A percentile compares a stretch with the other conserved stretches of the same genome.
Evolutionary conservation across 2,329 filamentous ascomycete genomes (phyloP).

Genomic region (Chrysoporthe puriensis): DNA sequence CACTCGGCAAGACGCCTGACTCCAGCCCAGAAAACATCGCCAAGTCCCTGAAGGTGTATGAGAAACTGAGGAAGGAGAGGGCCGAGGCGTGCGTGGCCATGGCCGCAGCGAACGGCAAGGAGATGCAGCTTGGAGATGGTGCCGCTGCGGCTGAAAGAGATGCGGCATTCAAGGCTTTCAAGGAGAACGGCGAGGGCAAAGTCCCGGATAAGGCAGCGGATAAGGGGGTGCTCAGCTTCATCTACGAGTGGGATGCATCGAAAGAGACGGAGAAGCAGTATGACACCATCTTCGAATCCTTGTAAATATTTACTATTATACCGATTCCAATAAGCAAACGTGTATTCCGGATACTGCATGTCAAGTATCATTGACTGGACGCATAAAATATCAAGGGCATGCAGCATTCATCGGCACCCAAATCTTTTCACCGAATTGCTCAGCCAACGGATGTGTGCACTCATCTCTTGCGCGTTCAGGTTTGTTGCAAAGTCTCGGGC

Average conservation of each 20-base stretch:
- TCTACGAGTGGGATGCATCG: slow-evolving; percentile 27
- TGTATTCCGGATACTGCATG: not conserved
- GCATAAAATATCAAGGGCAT: too few relatives aligned
- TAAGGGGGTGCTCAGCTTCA: slow-evolving; percentile 27
- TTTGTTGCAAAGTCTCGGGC: too few relatives aligned
- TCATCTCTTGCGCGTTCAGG: too few relatives aligned
- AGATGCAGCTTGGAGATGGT: slow-evolving; percentile 50
- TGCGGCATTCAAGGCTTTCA: slow-evolving; percentile 46
- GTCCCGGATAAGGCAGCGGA: slow-evolving; percentile 59
- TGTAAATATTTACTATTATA: slow-evolving; percentile 4
- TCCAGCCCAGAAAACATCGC: slow-evolving; percentile 42
- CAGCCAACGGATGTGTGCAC: too few relatives aligned
- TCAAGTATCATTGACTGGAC: too few relatives aligned
- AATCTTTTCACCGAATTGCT: too few relatives aligned
- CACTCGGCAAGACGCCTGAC: slow-evolving; percentile 44
- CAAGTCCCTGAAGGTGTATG: slow-evolving; percentile 53
- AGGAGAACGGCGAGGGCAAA: slow-evolving; percentile 44
- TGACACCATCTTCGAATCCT: slow-evolving; percentile 19
- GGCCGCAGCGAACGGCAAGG: slow-evolving; percentile 49
- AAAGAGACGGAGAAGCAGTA: slow-evolving; percentile 25
- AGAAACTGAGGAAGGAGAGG: slow-evolving; percentile 55
- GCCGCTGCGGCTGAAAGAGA: slow-evolving; percentile 50
- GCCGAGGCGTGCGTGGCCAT: slow-evolving; percentile 53
- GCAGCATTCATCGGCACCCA: too few relatives aligned
- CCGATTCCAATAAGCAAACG: not conserved